Base-by-base conservation (phyloP, 1,284 basidiomycete species). In the Melampsora occidentalis region DNA sequence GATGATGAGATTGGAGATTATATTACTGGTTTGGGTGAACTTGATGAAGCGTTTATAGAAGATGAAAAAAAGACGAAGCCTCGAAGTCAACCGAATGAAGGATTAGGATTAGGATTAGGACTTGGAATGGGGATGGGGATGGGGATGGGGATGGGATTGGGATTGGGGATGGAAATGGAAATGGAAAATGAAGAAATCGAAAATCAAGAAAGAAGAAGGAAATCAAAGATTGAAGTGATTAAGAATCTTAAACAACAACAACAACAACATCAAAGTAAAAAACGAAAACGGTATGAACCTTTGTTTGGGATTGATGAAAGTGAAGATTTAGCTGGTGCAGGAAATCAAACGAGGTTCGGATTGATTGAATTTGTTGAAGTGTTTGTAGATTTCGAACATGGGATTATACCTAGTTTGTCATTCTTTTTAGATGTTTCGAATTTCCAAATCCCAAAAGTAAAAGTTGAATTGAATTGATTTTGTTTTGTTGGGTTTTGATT, bases 11-110 rank as follows among this genome's bases (percentile, higher is more conserved):
- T 62, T 1, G 69, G 51, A 20, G 57, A 70, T 62, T 70, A 61
- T 62, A 70, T 70, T 39, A 70, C 69, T 9, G 69, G 69, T 9
- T 18, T 70, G 12, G 69, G 69, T 14, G 69, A 70, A 28, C 57
- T 70, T 9, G 69, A 70, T 39, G 69, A 70, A 16, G 69, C 69
- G 51, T 70, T 70, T 35, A 57, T 14, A 25, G 33, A 12, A 69
- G 22, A 39, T 35, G 28, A 5, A 28, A 68, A 20, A 46, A 25
- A 16, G 25, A 51, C 31, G 46, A 51, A 6, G 14, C 46, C 46
- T n/a, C n/a, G 20, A 25, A 48, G 6, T 42, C 1, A 31, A 68
- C 35, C 35, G 6, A 42, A 42, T 42, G 5, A 42, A 42, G 42
- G 42, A 42, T 14, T 42, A 12, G 42, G 42, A 42, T 14, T 42